These are phyloP conservation scores for Wickerhamiella sergipiensis DNA, from an alignment of 805 yeast species.

Conservation along the genomic window DNA sequence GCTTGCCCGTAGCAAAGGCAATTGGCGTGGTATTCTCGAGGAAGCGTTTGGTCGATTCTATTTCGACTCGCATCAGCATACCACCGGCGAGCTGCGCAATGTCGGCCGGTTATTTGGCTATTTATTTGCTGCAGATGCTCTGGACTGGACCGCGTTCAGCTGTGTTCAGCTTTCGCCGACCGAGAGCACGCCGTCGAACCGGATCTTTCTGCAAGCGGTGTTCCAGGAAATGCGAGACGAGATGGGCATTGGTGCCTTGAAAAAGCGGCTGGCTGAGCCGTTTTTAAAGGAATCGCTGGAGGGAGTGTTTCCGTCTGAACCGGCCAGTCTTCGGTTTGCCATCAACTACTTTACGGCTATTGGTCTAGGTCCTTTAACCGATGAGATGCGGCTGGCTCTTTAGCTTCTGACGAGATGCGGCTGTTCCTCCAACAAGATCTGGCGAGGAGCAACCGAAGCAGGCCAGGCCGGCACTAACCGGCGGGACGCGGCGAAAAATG, in stretches of 20 bases:
- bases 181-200: conserved; percentile 59
- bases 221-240: conserved; percentile 71
- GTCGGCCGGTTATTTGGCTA: conserved; percentile 82
- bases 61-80: conserved; percentile 46
- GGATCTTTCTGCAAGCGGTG: conserved; percentile 70
- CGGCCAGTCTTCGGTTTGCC: conserved; percentile 41
- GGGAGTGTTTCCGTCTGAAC: conserved; percentile 51
- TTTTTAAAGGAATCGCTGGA: conserved; percentile 34
- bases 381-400: conserved; percentile 69
- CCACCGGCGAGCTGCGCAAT: conserved; percentile 60
- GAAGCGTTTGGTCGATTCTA: conserved; percentile 42
- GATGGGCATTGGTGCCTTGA: conserved; percentile 43
- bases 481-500: no score
- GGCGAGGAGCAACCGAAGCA: no score
- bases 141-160: conserved; percentile 50
- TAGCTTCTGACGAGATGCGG: no score
- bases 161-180: conserved; percentile 49
- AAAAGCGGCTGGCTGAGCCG: conserved; percentile 38
- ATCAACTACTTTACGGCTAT: conserved; percentile 90
- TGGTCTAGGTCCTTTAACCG: conserved; percentile 74
- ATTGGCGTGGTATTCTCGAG: conserved; percentile 47
- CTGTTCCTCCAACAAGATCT: no score
- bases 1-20: conserved; percentile 33
- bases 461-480: no score
- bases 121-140: conserved; percentile 51